Evolutionary conservation across 345 rosid genomes (phyloP).

Genomic region (Passiflora organensis): DNA sequence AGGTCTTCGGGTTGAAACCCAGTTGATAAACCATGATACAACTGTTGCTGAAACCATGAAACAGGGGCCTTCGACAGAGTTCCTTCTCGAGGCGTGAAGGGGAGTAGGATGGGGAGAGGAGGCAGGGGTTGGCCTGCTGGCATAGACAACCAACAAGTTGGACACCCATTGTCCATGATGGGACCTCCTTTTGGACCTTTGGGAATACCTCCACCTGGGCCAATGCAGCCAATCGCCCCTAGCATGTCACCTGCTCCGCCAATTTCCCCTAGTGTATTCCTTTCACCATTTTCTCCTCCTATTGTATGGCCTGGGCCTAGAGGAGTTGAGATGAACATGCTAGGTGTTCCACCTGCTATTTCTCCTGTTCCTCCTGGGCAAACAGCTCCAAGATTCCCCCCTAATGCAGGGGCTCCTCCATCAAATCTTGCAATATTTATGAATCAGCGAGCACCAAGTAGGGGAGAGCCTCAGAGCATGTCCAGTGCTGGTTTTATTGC

Average conservation of each 20-base stretch:
- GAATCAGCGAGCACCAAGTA: slow-evolving; percentile 74
- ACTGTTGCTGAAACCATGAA: slow-evolving; percentile 73
- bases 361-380: slow-evolving; percentile 87
- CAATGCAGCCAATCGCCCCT: slow-evolving; percentile 75
- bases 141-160: slow-evolving; percentile 84
- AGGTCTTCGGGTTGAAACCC: slow-evolving; percentile 86
- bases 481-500: slow-evolving; percentile 57
- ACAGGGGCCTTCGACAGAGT: slow-evolving; percentile 44
- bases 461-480: slow-evolving; percentile 66
- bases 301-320: slow-evolving; percentile 91
- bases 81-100: slow-evolving; percentile 65
- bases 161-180: slow-evolving; percentile 69
- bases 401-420: slow-evolving; percentile 48
- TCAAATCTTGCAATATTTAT: slow-evolving; percentile 73
- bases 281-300: slow-evolving; percentile 75
- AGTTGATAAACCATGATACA: slow-evolving; percentile 68
- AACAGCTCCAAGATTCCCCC: slow-evolving; percentile 71
- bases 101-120: slow-evolving; percentile 74
- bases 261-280: slow-evolving; percentile 66
- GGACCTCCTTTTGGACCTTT: slow-evolving; percentile 84
- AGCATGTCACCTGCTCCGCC: slow-evolving; percentile 80
- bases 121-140: slow-evolving; percentile 79
- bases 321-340: slow-evolving; percentile 80
- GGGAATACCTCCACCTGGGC: slow-evolving; percentile 92
- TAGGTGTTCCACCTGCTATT: slow-evolving; percentile 76